A percentile compares a stretch with the other conserved stretches of the same genome.
Conservation (phyloP, 2,329 filamentous ascomycete species). For the Penicillium sp. region DNA sequence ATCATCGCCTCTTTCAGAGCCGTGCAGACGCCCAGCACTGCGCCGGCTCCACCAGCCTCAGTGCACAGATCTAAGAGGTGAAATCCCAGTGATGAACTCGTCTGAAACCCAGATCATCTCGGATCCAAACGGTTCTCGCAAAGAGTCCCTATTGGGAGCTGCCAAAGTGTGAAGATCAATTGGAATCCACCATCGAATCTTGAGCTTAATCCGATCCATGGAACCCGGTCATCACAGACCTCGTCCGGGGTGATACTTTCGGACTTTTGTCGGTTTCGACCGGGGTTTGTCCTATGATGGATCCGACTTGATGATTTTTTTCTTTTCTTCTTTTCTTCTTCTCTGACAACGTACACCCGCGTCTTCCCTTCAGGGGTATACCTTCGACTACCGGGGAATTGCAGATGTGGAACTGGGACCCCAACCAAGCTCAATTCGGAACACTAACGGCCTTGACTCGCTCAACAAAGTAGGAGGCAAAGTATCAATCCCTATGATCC, state of each 20-base stretch:
- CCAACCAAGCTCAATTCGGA: conserved; percentile 1
- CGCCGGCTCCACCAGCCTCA: conserved; percentile 5
- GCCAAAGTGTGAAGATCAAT: conserved; percentile 3
- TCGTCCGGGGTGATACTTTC: too few species aligned
- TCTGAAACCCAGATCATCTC: neutral
- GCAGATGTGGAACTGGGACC: too few species aligned
- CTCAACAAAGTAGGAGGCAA: too few species aligned
- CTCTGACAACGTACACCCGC: neutral
- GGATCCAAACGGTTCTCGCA: neutral
- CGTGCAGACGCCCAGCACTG: conserved; percentile 1
- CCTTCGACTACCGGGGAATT: neutral
- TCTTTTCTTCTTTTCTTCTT: too few species aligned
- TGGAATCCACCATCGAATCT: conserved; percentile 16
- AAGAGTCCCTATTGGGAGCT: neutral
- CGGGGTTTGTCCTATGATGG: too few species aligned
- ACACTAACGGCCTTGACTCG: too few species aligned
- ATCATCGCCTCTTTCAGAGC: neutral
- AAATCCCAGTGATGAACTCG: conserved; percentile 2
- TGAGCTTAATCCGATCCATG: too few species aligned
- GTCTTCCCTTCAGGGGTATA: neutral
- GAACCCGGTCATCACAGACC: too few species aligned
- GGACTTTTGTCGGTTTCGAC: too few species aligned
- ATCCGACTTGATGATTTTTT: too few species aligned
- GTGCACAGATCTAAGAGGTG: conserved; percentile 10
- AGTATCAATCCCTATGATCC: conserved; percentile 4